Evolutionary conservation across 2,329 filamentous ascomycete species (phyloP), one percentile per base, ranked within the genome.

Genomic region (Stemphylium vesicarium): DNA sequence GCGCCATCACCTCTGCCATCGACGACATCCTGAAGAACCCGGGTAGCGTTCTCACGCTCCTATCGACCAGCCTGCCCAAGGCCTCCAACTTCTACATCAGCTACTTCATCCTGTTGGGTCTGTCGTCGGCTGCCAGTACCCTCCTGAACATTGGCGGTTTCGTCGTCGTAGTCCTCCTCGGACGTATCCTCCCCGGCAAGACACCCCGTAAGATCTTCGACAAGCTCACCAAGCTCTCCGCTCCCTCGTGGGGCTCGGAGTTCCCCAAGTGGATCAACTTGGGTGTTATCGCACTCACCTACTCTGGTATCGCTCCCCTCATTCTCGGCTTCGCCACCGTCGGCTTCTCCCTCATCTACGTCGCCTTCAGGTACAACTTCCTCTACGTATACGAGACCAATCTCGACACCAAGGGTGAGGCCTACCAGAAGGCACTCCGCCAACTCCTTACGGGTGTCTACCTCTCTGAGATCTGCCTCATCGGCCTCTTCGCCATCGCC

Each of bases 1-100:
- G 91, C 16, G 88, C 92, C 0, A 92, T 92, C 4, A 86, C 91
- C 1, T 83, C 88, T 11, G 72, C 73, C 16, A 70, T 75, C 35
- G 59, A 69, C 31, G 60, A 85, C 8, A 86, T 96, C 36, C 79
- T 88, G 16, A 15, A 86, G 0, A 63, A 91, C 2, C 92, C 92
- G 0, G 72, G 78, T 2, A 76, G 75, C 0, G 85, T 85, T 10
- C 85, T 91, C 0, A 78, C 72, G 0, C 78, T 96, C 29, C 82
- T 96, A 3, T 87, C 92, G 0, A 68, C 80, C 13, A 90, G 91
- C 56, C 80, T 99, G 6, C 95, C 95, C 18, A 89, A 86, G 58
- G 88, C 92, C 0, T 95, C 92, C 63, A 98, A 96, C 78, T 95
- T 98, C 75, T 99, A 97, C 77, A 88, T 98, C 45, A 91, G 88